Evolutionary conservation across 2,329 filamentous ascomycete genomes (phyloP), one percentile per base, ranked within the genome.

Genomic region (Phaeophleospora eucalypticola): DNA sequence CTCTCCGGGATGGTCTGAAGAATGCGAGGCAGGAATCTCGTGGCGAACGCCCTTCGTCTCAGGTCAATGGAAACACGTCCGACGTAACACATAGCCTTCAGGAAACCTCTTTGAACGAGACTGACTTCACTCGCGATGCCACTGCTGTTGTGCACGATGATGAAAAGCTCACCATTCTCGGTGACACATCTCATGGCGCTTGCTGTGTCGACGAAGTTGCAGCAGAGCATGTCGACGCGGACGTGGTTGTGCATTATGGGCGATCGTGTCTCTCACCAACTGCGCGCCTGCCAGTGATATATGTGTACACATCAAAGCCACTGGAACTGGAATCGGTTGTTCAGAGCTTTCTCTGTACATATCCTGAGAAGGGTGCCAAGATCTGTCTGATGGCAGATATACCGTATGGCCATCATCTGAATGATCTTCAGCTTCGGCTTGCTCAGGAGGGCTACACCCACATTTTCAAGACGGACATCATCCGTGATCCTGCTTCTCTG

Each of bases 151-250:
- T 7, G 7, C 7, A 29, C 6, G 12, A 7, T 12, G 71, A 68
- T 36, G 68, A 71, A 45, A 69, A 76, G 52, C 75, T 97, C 43
- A 95, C 87, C 59, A 90, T 98, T 50, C 74, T 98, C 15, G 93
- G 86, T 24, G 93, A 98, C 67, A 97, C 93, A 2, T 96, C 91
- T 2, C 98, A 97, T 68, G 94, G 93, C 49, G 85, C 91, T 0
- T 98, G 93, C 70, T 98, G 93, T 62, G 90, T 97, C 15, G 93
- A 98, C 62, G 93, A 98, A 71, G 84, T 97, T 34, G 93, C 93
- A 0, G 93, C 93, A 2, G 90, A 98, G 66, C 93, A 98, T 65
- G 86, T 89, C 14, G 79, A 89, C 60, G 90, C 93, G 4, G 86
- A 97, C 52, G 87, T 89, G 0, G 87, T 97, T 1, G 84, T 98